phyloP scores from a whole-genome alignment of 208 protist species.

The Wallacemonas sp. region DNA sequence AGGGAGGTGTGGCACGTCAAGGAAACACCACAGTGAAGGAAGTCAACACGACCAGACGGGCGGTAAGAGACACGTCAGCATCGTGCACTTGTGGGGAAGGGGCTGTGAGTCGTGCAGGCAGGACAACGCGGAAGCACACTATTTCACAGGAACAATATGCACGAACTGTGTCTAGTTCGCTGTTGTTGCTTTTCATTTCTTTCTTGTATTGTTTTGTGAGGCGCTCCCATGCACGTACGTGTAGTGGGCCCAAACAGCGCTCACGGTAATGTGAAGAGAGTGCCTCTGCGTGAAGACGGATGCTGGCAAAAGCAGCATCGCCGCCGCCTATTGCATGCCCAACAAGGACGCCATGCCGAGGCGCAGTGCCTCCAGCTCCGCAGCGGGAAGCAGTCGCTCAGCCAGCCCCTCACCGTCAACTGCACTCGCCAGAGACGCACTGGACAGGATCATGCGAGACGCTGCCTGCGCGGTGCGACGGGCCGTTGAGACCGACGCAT shows the following conservation, averaged over 20 bases:
- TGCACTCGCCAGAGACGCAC: no score
- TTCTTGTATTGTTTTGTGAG: not conserved
- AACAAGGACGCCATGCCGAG: no score
- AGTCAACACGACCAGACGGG: not conserved
- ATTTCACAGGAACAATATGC: no score
- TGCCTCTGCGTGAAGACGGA: not conserved
- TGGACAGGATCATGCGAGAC: no score
- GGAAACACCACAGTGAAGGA: not conserved
- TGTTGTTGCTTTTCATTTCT: not conserved
- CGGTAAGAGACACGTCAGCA: not conserved
- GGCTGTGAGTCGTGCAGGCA: not conserved
- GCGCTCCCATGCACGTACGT: not conserved
- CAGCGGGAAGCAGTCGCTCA: no score
- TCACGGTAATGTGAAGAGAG: not conserved
- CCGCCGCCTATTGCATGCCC: no score
- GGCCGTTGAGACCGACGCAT: no score
- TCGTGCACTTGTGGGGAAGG: not conserved
- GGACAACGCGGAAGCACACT: no score
- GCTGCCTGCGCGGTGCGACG: no score
- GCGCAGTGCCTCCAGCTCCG: no score
- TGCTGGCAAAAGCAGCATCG: no score
- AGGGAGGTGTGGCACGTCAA: not conserved
- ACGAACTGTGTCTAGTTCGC: not conserved
- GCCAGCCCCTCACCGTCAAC: no score
- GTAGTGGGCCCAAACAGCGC: not conserved